phyloP scores from a whole-genome alignment of 352 stramenopile genomes.

The Aphanomyces cochlioides region DNA sequence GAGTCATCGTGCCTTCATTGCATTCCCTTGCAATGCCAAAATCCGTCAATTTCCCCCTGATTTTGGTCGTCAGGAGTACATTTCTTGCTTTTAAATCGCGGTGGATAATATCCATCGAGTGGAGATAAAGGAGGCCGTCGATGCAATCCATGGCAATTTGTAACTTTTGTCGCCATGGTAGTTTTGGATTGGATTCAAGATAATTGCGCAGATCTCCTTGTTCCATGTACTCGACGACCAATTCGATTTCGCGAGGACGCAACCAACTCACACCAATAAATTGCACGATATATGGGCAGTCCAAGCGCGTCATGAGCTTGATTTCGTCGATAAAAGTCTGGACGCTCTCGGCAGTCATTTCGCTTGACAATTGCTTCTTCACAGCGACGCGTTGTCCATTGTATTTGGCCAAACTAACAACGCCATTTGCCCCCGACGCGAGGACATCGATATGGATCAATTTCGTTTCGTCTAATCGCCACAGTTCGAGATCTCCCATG shows the following conservation, averaged over 20 bases:
- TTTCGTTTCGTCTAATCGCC: constrained; percentile 26
- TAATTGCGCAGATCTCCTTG: constrained; percentile 58
- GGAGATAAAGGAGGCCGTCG: constrained; percentile 38
- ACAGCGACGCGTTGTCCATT: constrained; percentile 24
- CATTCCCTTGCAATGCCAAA: constrained; percentile 31
- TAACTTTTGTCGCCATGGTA: constrained; percentile 40
- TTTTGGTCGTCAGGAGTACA: constrained; percentile 40
- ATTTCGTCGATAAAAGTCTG: constrained; percentile 28
- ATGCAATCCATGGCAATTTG: constrained; percentile 37
- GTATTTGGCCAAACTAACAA: constrained; percentile 12
- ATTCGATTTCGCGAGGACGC: constrained; percentile 43
- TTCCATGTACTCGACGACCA: constrained; percentile 73
- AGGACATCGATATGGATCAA: neutral
- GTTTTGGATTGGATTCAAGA: constrained; percentile 34
- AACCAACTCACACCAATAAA: constrained; percentile 84
- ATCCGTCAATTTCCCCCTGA: constrained; percentile 38
- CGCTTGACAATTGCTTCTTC: constrained; percentile 18
- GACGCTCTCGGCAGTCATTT: constrained; percentile 15
- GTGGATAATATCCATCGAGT: constrained; percentile 56
- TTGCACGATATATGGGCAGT: constrained; percentile 78
- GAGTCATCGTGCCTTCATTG: constrained; percentile 25
- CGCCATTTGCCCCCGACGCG: constrained; percentile 4
- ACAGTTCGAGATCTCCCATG: constrained; percentile 24
- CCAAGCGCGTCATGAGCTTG: constrained; percentile 13
- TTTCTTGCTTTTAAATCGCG: constrained; percentile 40